Evolutionary conservation across 2,329 filamentous ascomycete species (phyloP), one percentile per base, ranked within the genome.

Genomic region (Penicillium sp.): DNA sequence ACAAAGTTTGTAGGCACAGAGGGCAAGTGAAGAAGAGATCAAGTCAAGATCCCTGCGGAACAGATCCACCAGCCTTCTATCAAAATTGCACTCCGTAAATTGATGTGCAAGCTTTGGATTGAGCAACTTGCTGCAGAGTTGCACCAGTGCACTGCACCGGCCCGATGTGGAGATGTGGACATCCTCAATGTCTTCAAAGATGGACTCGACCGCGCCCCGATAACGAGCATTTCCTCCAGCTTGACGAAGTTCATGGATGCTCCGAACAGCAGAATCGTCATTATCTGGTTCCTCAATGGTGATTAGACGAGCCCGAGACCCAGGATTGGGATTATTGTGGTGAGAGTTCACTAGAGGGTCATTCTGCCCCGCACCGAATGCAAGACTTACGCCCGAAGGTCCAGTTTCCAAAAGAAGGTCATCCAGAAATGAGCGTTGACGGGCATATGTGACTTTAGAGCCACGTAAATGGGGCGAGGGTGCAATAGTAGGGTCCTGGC

Each of bases 31-130:
- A 14, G 61, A 57, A 22, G 68, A 69, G 19, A 76, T 57, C 35
- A 70, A 62, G 68, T 92, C 89, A 1, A 79, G 74, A 66, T 88
- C 84, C 48, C 79, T 78, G 1, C 79, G 81, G 10, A 90, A 78
- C 43, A 84, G 82, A 45, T 83, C 80, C 52, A 91, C 83, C 16
- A 97, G 79, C 29, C 83, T 84, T 53, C 86, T 82, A 59, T 91
- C 89, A 55, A 89, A 85, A 7, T 86, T 85, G 63, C 91, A 87
- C 59, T 92, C 87, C 21, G 89, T 82, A 65, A 96, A 92, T 29
- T 74, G 73, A n/a, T 67, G 68, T 31, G 68, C 65, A 53, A 76
- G 75, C n/a, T 68, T 66, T 22, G 68, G 49, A 37, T 79, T 80
- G 3, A 75, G 63, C 55, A 86, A 73, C 62, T 83, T 85, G 26